Evolutionary conservation across 495 filamentous ascomycete genomes (phyloP).

Genomic region (Apodospora peruviana): DNA sequence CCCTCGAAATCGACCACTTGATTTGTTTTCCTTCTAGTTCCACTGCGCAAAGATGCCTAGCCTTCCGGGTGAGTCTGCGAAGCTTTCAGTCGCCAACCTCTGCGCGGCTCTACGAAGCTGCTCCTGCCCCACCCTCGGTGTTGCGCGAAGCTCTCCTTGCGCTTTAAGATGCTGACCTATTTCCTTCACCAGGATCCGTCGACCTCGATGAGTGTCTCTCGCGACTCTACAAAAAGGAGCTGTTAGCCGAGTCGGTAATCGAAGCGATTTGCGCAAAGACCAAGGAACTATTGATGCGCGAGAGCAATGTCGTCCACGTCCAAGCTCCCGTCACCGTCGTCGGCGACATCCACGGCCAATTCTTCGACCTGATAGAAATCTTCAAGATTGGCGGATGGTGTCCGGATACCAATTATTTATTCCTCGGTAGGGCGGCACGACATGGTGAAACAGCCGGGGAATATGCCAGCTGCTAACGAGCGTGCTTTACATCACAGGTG

Average conservation of each 20-base stretch:
- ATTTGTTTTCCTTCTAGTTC: neutral
- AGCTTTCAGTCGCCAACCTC: neutral
- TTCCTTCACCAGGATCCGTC: slow-evolving; percentile 65
- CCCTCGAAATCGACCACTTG: neutral
- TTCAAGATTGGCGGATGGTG: slow-evolving; percentile 96
- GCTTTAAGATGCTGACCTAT: slow-evolving; percentile 9
- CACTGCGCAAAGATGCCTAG: slow-evolving; percentile 66
- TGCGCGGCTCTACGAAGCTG: slow-evolving; percentile 1
- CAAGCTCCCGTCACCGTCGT: slow-evolving; percentile 96
- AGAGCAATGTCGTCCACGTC: slow-evolving; percentile 99
- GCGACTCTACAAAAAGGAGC: slow-evolving; percentile 90
- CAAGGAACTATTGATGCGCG: slow-evolving; percentile 97
- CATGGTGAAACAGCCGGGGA: neutral
- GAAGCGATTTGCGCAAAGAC: slow-evolving; percentile 99
- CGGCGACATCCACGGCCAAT: slow-evolving; percentile 97
- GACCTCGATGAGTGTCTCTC: slow-evolving; percentile 98
- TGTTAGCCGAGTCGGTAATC: slow-evolving; percentile 94
- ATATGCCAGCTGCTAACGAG: neutral
- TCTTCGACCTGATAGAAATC: slow-evolving; percentile 97
- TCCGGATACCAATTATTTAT: slow-evolving; percentile 96
- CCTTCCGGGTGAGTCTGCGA: slow-evolving; percentile 64
- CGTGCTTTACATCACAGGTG: slow-evolving; percentile 48
- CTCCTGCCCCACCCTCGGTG: slow-evolving; percentile 3
- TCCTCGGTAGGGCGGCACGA: slow-evolving; percentile 61
- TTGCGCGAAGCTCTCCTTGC: slow-evolving; percentile 1